A percentile compares a stretch with the other conserved stretches of the same genome.
These are phyloP conservation scores for Santalum album DNA, from an alignment of 164 flowering plant genomes.

Conservation along the genomic window DNA sequence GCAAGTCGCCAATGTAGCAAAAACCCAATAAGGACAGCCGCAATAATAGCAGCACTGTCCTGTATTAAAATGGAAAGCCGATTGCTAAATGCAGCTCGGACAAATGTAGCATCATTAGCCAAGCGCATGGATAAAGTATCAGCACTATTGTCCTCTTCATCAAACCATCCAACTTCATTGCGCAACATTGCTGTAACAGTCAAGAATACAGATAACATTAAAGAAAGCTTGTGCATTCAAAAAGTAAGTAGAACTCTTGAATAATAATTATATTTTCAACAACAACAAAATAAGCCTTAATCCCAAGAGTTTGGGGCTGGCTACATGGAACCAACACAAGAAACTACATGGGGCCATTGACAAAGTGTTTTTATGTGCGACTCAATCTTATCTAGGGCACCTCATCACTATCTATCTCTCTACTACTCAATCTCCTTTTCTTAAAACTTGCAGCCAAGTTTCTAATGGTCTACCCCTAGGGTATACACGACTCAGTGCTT, in stretches of 20 bases:
- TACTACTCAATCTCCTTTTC: too few species aligned
- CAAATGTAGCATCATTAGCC: slow-evolving; percentile 99
- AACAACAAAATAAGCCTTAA: too few species aligned
- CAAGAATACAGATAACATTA: background rate
- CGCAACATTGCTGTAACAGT: slow-evolving; percentile 74
- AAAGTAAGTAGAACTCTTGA: background rate
- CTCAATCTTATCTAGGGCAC: too few species aligned
- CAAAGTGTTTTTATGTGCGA: too few species aligned
- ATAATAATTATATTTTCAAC: too few species aligned
- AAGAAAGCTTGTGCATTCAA: background rate
- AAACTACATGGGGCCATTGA: too few species aligned
- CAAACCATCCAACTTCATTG: slow-evolving; percentile 98
- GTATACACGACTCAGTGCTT: too few species aligned
- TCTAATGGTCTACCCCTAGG: too few species aligned
- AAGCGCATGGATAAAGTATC: slow-evolving; percentile 91
- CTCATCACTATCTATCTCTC: too few species aligned
- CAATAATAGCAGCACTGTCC: slow-evolving; percentile 79
- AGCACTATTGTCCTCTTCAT: slow-evolving; percentile 93
- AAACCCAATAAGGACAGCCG: slow-evolving; percentile 84
- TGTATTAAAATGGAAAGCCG: slow-evolving; percentile 92
- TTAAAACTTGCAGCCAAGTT: too few species aligned
- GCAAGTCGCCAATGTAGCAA: slow-evolving; percentile 86
- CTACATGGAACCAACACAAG: too few species aligned
- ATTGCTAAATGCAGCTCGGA: slow-evolving; percentile 96
- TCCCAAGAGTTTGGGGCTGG: too few species aligned